A percentile compares a stretch with the other conserved stretches of the same genome.
Conservation (phyloP, 305 asterid species). For the Plantago coronopus region DNA sequence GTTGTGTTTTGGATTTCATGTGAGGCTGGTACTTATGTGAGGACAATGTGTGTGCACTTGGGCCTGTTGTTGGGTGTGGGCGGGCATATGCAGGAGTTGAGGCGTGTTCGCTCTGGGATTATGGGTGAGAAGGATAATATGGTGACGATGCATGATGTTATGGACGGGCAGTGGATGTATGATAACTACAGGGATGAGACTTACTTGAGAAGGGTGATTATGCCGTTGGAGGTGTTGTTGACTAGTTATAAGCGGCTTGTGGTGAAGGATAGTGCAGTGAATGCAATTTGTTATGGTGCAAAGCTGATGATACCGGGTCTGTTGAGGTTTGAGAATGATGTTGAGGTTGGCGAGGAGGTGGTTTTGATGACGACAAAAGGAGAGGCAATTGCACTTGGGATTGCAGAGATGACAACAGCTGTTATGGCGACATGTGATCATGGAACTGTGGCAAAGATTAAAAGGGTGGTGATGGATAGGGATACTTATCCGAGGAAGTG, state of each 20-base stretch:
- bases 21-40: constrained; percentile 96
- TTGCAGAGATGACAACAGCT: constrained; percentile 96
- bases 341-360: constrained; percentile 84
- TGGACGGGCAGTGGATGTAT: constrained; percentile 92
- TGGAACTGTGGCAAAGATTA: constrained; percentile 93
- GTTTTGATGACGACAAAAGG: constrained; percentile 99
- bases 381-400: constrained; percentile 87
- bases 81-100: constrained; percentile 90
- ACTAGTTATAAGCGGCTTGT: constrained; percentile 94
- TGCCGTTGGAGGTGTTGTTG: constrained; percentile 87
- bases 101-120: constrained; percentile 92
- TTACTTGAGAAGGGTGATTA: constrained; percentile 85
- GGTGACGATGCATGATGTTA: constrained; percentile 96
- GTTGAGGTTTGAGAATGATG: constrained; percentile 91
- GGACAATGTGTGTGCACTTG: constrained; percentile 95
- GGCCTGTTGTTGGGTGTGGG: constrained; percentile 95
- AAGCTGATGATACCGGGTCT: constrained; percentile 96
- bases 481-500: constrained; percentile 97
- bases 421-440: constrained; percentile 98
- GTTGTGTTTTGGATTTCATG: constrained; percentile 97
- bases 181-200: constrained; percentile 83
- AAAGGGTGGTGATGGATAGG: constrained; percentile 99
- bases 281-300: constrained; percentile 92
- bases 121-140: constrained; percentile 93
- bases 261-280: constrained; percentile 91